Base-by-base conservation (phyloP, 116 monocot genomes). In the Zostera marina region DNA sequence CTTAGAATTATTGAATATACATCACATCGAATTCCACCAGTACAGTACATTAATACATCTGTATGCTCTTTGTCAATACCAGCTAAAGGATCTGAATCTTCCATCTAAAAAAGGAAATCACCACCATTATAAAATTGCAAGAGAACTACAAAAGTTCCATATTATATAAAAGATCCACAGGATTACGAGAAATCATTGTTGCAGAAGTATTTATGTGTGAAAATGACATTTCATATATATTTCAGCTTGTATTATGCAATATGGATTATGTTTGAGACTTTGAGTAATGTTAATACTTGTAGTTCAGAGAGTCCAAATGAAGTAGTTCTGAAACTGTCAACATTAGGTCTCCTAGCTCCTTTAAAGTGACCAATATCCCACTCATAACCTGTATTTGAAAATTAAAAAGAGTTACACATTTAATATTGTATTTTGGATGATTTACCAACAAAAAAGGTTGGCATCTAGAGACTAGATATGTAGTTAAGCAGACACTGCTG, bases 311-410 rank as follows among this genome's bases (percentile, higher is more conserved):
- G 73, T 54, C 98, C 98, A 77, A 86, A 83, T 11, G 83, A 77
- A 42, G 98, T 98, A 64, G 69, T 79, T 65, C 90, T 76, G 70
- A 98, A 98, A 56, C 81, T 73, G 44, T 98, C 83, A 55, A 98
- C 98, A 62, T 79, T 73, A 55, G 98, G 98, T 46, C 90, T 72
- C 47, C 78, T 59, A 66, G 90, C 90, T 77, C 90, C 90, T 73
- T 77, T 71, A 71, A 98, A 98, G 69, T 98, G 98, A 59, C 98
- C 98, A 66, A 90, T 56, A 69, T 90, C 98, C 98, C 98, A 98
- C 60, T 98, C 98, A 76, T 98, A 98, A 42, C 90, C 98, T 98
- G 66, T n/a, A 45, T 55, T 60, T 4, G 42, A 63, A 63, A 5
- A 11, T 40, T 39, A 46, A 61, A 9, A 9, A 45, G 1, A 8